Evolutionary conservation across 805 yeast genomes (phyloP), one percentile per base, ranked within the genome.

Genomic region (Metschnikowia hibisci): DNA sequence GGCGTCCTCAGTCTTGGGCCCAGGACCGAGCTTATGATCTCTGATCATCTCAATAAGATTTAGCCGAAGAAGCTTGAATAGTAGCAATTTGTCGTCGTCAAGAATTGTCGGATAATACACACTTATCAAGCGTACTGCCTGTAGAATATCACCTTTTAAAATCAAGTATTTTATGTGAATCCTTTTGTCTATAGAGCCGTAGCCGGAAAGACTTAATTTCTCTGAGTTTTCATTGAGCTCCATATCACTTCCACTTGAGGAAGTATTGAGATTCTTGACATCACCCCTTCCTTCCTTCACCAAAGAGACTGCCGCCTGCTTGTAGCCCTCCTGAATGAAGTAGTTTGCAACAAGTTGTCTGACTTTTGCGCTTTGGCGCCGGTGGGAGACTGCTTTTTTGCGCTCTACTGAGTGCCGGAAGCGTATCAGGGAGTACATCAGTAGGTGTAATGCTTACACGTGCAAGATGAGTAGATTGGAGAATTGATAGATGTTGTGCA

Each of bases 31-130:
- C 35, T 60, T 61, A 26, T 80, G 78, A n/a, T 58, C 58, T 30
- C 91, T 65, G 29, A 89, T 87, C 78, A 85, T 80, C 62, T 90
- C 96, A 29, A 88, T 81, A 50, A 90, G 67, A 54, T 83, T 84
- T 50, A 88, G 66, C 39, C 90, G 71, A 45, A 88, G 64, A 30
- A 89, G 65, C 55, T 82, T 78, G 66, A 87, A 88, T 61, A 87
- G 87, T 20, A 87, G 64, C 22, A 74, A 69, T 40, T 78, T 78
- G 52, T 82, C 77, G 30, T 73, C 67, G 51, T 84, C 91, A 30
- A 86, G 64, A 20, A 85, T 64, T 22, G 77, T 77, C 1, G 91
- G 90, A 56, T 79, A 82, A 33, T 73, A 58, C 41, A 76, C 72
- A 52, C 80, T 80, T 35, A 87, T 71, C 48, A 69, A 62, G 38